Conservation (phyloP, 129 eudicot species). For the Flaveria bidentis region DNA sequence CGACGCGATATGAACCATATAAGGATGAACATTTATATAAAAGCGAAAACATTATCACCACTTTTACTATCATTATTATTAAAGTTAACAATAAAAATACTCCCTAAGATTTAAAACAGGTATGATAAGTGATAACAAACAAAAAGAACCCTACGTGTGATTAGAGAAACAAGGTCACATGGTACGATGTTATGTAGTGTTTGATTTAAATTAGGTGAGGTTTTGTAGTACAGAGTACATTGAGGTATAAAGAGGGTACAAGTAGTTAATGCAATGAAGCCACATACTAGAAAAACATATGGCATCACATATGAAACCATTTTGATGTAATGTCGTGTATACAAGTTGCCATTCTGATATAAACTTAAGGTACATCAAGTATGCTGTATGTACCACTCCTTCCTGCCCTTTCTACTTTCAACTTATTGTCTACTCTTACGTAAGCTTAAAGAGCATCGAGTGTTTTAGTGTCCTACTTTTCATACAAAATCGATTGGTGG, state of each 20-base stretch:
- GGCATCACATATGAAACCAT: constrained; percentile 30
- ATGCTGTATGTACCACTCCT: constrained; percentile 22
- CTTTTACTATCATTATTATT: too few species aligned
- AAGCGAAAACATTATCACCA: too few species aligned
- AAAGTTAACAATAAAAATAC: too few species aligned
- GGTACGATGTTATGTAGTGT: constrained; percentile 2
- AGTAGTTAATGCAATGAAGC: constrained; percentile 21
- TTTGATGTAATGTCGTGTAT: constrained; percentile 22
- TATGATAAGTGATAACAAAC: too few species aligned
- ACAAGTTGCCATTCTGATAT: constrained; percentile 36
- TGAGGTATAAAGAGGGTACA: constrained; percentile 10
- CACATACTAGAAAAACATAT: constrained; percentile 5
- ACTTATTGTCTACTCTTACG: constrained; percentile 36
- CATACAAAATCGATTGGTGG: neutral
- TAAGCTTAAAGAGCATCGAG: constrained; percentile 29
- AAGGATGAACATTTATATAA: too few species aligned
- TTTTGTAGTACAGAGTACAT: neutral
- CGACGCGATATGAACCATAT: too few species aligned
- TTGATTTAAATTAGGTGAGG: constrained; percentile 5
- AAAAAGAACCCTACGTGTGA: neutral
- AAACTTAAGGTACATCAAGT: constrained; percentile 33
- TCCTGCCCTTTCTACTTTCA: constrained; percentile 42
- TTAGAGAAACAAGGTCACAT: neutral
- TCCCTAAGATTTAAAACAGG: too few species aligned
- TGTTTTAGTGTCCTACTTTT: neutral